phyloP scores from a whole-genome alignment of 148 eudicot species.

The Beta vulgaris region DNA sequence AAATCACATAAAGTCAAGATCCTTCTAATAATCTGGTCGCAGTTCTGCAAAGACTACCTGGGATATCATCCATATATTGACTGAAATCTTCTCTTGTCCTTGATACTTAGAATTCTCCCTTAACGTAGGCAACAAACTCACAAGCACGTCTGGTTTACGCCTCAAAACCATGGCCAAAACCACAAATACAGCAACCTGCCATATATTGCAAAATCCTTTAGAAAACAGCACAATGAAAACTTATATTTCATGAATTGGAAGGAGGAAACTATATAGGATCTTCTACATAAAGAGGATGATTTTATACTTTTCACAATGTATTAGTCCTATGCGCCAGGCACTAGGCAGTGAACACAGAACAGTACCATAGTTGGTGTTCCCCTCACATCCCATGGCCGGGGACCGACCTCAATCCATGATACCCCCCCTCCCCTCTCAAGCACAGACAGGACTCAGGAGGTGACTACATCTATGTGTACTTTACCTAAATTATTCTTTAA shows the following conservation, averaged over 20 bases:
- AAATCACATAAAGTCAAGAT: neutral
- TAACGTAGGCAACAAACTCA: conserved; percentile 50
- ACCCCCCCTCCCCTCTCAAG: too few relatives aligned
- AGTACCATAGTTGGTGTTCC: too few relatives aligned
- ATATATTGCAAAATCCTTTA: conserved; percentile 14
- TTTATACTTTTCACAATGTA: neutral
- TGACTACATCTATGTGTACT: too few relatives aligned
- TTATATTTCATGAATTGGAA: neutral
- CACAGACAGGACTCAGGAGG: too few relatives aligned
- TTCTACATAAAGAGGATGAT: neutral
- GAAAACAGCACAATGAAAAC: neutral
- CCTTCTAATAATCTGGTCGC: neutral
- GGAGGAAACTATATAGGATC: neutral
- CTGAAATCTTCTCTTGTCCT: conserved; percentile 78
- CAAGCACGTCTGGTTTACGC: conserved; percentile 71
- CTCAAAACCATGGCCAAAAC: conserved; percentile 79
- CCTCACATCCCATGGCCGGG: too few relatives aligned
- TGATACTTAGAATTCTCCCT: conserved; percentile 63
- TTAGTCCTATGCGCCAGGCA: neutral
- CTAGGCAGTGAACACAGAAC: neutral
- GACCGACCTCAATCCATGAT: too few relatives aligned
- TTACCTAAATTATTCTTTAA: too few relatives aligned
- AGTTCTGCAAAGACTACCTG: conserved; percentile 46
- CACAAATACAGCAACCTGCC: conserved; percentile 73
- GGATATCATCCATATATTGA: conserved; percentile 62